Evolutionary conservation across 2,329 filamentous ascomycete species (phyloP).

Genomic region (Aspergillus versicolor): DNA sequence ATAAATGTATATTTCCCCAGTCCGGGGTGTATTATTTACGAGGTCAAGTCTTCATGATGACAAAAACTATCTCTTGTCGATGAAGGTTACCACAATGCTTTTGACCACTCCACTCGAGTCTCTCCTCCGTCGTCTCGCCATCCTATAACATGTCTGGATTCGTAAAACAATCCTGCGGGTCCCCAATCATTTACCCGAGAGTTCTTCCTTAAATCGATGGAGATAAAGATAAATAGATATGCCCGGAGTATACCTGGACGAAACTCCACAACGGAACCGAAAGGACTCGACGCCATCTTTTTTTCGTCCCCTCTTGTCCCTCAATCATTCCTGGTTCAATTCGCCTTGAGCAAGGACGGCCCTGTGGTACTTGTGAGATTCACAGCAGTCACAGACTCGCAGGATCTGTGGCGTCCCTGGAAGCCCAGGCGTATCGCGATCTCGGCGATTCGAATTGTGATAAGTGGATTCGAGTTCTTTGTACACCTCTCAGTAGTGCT

Average conservation of each 20-base stretch:
- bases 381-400: not conserved
- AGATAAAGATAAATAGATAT: not conserved
- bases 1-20: not conserved
- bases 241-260: not conserved
- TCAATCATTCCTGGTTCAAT: not conserved
- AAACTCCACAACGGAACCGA: not conserved
- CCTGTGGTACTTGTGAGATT: not conserved
- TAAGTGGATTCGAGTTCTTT: constrained; percentile 7
- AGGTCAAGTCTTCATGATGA: not conserved
- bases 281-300: not conserved
- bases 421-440: not conserved
- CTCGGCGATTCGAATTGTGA: constrained; percentile 4
- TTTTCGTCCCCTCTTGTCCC: not conserved
- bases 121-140: not conserved
- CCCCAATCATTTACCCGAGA: not conserved
- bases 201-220: not conserved
- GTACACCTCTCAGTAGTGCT: not conserved
- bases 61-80: not conserved
- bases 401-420: not conserved
- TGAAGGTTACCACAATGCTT: not conserved
- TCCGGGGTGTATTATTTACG: not conserved
- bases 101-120: not conserved
- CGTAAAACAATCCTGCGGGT: not conserved
- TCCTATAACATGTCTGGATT: not conserved
- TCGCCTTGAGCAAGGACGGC: not conserved